phyloP scores from a whole-genome alignment of 1,284 basidiomycete genomes.

The Cutaneotrichosporon dermatis region DNA sequence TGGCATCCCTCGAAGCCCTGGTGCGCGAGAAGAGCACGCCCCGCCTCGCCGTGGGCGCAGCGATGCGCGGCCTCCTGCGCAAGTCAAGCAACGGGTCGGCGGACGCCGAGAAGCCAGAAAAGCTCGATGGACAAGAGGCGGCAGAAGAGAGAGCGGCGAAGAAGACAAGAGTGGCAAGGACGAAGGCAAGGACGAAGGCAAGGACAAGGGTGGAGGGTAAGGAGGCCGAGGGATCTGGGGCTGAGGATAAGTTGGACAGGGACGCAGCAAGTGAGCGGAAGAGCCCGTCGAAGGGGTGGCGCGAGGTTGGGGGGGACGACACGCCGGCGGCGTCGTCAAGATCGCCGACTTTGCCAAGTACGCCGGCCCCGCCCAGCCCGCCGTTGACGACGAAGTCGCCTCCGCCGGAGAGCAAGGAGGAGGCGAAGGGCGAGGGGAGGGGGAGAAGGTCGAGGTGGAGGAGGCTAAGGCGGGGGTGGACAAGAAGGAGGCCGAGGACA shows the following conservation, averaged over 20 bases:
- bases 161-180: background rate
- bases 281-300: background rate
- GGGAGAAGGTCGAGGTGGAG: too few relatives aligned
- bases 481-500: too few relatives aligned
- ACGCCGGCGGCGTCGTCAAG: background rate
- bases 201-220: background rate
- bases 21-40: slow-evolving; percentile 63
- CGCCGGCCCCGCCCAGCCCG: background rate
- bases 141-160: background rate
- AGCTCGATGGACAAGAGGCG: too few relatives aligned
- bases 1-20: slow-evolving; percentile 67
- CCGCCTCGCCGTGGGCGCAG: slow-evolving; percentile 33
- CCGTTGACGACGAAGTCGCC: background rate
- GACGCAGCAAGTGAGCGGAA: background rate
- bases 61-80: slow-evolving; percentile 41
- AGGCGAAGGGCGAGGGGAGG: background rate
- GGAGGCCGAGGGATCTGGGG: background rate
- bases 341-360: background rate
- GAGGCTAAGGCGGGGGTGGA: too few relatives aligned
- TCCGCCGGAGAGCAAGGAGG: background rate
- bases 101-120: background rate
- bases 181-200: background rate
- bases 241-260: background rate
- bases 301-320: background rate
- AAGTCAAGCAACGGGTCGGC: background rate